phyloP scores from a whole-genome alignment of 73 alveolate genomes.

The Symbiodinium natans region DNA sequence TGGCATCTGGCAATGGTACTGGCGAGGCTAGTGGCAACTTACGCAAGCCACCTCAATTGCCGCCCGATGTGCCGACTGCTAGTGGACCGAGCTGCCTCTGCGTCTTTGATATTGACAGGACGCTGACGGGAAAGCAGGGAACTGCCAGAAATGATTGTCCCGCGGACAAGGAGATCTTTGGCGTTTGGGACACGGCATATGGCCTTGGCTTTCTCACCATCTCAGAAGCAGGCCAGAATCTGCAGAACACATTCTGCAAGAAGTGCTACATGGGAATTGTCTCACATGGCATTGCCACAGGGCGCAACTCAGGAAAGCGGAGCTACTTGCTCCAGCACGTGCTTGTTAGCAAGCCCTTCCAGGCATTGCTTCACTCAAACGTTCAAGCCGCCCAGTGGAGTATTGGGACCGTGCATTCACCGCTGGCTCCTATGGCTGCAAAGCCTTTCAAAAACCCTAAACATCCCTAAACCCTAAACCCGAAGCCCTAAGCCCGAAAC shows the following conservation, averaged over 20 bases:
- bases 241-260: conserved; percentile 61
- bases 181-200: conserved; percentile 61
- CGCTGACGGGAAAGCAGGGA: not conserved
- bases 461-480: too few species aligned
- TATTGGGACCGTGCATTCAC: conserved; percentile 20
- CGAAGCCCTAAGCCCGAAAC: too few species aligned
- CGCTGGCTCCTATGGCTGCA: not conserved
- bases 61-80: too few species aligned
- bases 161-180: conserved; percentile 28
- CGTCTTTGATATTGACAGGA: not conserved
- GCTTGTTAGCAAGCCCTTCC: conserved; percentile 5
- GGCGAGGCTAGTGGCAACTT: too few species aligned
- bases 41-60: too few species aligned
- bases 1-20: too few species aligned
- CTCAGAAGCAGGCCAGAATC: conserved; percentile 41
- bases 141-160: conserved; percentile 11
- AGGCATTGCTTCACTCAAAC: not conserved
- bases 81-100: not conserved
- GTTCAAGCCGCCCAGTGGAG: conserved; percentile 25
- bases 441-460: too few species aligned
- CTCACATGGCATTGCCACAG: conserved; percentile 46
- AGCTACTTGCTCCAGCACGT: conserved; percentile 35
- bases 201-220: conserved; percentile 40
- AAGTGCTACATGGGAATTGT: conserved; percentile 61
- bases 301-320: not conserved